These are phyloP conservation scores for Saprolegnia parasitica DNA, from an alignment of 352 stramenopile genomes.

Conservation along the genomic window DNA sequence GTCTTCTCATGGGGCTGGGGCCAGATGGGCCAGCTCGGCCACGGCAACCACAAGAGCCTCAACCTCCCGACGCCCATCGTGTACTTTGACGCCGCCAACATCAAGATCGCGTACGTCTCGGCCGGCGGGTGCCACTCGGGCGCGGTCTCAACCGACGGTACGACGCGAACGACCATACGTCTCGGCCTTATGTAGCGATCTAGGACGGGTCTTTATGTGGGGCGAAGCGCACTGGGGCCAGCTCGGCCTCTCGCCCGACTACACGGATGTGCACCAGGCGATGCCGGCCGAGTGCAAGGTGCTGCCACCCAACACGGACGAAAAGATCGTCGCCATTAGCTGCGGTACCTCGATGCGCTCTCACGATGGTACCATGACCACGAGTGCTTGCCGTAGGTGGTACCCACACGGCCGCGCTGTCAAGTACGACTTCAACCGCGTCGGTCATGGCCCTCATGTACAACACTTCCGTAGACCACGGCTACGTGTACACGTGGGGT, in stretches of 20 bases:
- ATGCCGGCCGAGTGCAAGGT: constrained; percentile 63
- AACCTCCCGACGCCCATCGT: constrained; percentile 50
- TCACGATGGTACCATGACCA: neutral
- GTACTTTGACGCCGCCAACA: constrained; percentile 49
- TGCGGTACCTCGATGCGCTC: constrained; percentile 39
- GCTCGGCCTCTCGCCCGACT: constrained; percentile 62
- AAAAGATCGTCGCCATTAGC: constrained; percentile 66
- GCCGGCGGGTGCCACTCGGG: constrained; percentile 77
- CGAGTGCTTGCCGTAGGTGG: constrained; percentile 34
- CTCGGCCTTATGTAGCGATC: neutral
- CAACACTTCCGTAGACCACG: constrained; percentile 34
- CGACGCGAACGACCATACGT: neutral
- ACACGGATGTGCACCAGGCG: constrained; percentile 54
- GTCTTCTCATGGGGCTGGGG: constrained; percentile 79
- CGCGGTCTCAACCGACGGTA: constrained; percentile 62
- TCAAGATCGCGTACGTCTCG: constrained; percentile 70
- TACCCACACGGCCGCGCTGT: constrained; percentile 68
- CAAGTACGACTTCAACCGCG: constrained; percentile 14
- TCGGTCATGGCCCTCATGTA: neutral
- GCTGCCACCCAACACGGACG: constrained; percentile 41
- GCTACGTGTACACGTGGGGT: constrained; percentile 53
- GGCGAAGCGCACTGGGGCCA: constrained; percentile 79
- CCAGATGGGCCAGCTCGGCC: constrained; percentile 76
- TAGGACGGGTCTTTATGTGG: constrained; percentile 75
- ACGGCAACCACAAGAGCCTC: constrained; percentile 70